A percentile compares a stretch with the other conserved stretches of the same genome.
These are phyloP conservation scores for Rheum nobile DNA, from an alignment of 148 eudicot genomes.

Conservation along the genomic window DNA sequence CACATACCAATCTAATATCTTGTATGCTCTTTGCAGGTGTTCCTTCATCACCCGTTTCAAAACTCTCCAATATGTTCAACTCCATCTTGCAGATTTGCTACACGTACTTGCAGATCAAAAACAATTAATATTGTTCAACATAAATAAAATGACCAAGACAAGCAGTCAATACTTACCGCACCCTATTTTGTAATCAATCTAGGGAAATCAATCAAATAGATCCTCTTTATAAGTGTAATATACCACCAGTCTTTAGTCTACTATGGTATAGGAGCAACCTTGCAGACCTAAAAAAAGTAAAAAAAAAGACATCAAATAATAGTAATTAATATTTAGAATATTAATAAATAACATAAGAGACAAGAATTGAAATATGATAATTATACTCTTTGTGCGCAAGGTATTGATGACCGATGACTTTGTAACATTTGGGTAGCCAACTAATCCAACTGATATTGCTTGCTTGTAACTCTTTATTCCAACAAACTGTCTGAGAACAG, in stretches of 20 bases:
- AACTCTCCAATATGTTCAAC: slow-evolving; percentile 81
- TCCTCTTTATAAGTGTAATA: slow-evolving; percentile 80
- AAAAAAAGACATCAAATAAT: background rate
- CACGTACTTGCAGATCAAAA: slow-evolving; percentile 52
- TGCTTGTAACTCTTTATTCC: slow-evolving; percentile 80
- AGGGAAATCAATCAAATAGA: slow-evolving; percentile 83
- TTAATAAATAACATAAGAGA: background rate
- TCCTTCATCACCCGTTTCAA: slow-evolving; percentile 73
- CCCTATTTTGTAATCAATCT: slow-evolving; percentile 79
- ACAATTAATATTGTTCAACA: background rate
- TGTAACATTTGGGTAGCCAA: slow-evolving; percentile 94
- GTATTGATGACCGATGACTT: slow-evolving; percentile 93
- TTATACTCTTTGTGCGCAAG: slow-evolving; percentile 74
- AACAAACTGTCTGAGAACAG: slow-evolving; percentile 76
- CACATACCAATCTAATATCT: slow-evolving; percentile 54
- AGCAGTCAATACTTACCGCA: slow-evolving; percentile 76
- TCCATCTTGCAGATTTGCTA: slow-evolving; percentile 78
- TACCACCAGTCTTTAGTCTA: slow-evolving; percentile 96
- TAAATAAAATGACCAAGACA: too few species aligned
- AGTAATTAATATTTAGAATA: background rate
- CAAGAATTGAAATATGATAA: background rate
- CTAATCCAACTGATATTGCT: slow-evolving; percentile 86
- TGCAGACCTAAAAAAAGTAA: slow-evolving; percentile 45
- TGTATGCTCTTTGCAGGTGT: too few species aligned
- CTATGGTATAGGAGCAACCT: slow-evolving; percentile 94